phyloP scores from a whole-genome alignment of 202 grass and related monocot species.

The Elaeis oleifera region DNA sequence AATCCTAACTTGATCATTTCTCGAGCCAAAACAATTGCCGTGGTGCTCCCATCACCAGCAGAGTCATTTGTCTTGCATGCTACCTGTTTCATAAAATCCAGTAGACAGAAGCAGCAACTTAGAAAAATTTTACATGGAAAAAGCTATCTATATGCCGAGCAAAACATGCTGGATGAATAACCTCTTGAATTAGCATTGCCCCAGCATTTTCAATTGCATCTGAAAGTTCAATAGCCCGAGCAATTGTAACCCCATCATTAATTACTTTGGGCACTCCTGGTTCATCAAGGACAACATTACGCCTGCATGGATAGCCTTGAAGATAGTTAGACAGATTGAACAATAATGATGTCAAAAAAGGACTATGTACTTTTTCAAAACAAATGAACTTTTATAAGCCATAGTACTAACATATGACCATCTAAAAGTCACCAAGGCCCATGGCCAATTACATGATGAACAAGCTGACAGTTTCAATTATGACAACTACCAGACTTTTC shows the following conservation, averaged over 20 bases:
- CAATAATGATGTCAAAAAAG: neutral
- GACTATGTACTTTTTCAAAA: too few species aligned
- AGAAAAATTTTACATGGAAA: neutral
- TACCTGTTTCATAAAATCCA: constrained; percentile 35
- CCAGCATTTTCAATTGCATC: constrained; percentile 75
- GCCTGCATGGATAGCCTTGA: constrained; percentile 25
- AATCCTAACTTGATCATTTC: constrained; percentile 90
- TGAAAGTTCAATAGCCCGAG: constrained; percentile 20
- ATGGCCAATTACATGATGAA: neutral
- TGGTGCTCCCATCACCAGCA: constrained; percentile 82
- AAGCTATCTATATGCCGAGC: too few species aligned
- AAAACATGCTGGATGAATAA: constrained; percentile 18
- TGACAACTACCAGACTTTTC: neutral
- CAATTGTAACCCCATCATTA: constrained; percentile 76
- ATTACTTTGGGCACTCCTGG: constrained; percentile 86
- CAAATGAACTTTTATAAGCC: too few species aligned
- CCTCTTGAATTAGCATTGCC: constrained; percentile 77
- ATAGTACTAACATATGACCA: too few species aligned
- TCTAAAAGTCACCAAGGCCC: neutral
- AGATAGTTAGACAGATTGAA: neutral
- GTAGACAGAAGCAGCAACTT: constrained; percentile 1
- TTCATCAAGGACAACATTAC: constrained; percentile 91
- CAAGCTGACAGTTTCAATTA: neutral
- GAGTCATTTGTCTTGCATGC: constrained; percentile 73
- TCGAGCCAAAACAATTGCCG: constrained; percentile 77